phyloP scores from a whole-genome alignment of 768 basidiomycete genomes.

The Piloderma croceum region DNA sequence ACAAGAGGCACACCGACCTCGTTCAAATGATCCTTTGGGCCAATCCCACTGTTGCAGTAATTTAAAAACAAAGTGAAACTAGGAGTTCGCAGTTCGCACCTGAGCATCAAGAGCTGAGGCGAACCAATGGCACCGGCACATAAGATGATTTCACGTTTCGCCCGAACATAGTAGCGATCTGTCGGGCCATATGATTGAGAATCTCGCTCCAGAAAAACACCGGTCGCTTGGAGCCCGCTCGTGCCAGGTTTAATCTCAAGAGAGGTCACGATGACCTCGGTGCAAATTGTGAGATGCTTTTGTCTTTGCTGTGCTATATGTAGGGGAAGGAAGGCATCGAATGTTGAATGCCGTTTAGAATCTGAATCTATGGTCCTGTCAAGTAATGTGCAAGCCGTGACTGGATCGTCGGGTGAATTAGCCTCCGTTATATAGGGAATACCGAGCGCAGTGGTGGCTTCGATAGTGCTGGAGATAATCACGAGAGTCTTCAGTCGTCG shows the following conservation, averaged over 20 bases:
- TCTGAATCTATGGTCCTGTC: slow-evolving; percentile 4
- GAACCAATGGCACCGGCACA: slow-evolving; percentile 20
- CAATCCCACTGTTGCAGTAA: slow-evolving; percentile 33
- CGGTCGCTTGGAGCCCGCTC: background rate
- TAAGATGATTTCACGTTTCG: slow-evolving; percentile 51
- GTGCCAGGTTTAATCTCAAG: slow-evolving; percentile 3
- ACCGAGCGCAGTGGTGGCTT: background rate
- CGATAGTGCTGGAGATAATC: background rate
- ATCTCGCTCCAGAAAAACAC: background rate
- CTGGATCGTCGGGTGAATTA: background rate
- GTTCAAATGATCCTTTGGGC: slow-evolving; percentile 33
- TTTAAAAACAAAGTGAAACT: background rate
- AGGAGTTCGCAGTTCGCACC: background rate
- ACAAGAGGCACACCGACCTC: slow-evolving; percentile 23
- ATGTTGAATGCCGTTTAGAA: slow-evolving; percentile 10
- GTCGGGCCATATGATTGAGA: too few species aligned
- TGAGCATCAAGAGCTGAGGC: slow-evolving; percentile 21
- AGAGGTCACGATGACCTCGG: slow-evolving; percentile 5
- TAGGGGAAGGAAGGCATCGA: slow-evolving; percentile 11
- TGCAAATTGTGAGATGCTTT: slow-evolving; percentile 12
- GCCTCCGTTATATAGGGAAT: background rate
- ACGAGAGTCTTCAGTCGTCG: background rate
- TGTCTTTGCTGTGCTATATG: slow-evolving; percentile 2
- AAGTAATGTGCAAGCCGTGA: slow-evolving; percentile 2
- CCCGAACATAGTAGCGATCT: slow-evolving; percentile 32